phyloP scores from a whole-genome alignment of 2,329 filamentous ascomycete species.

The Metarhizium guizhouense region DNA sequence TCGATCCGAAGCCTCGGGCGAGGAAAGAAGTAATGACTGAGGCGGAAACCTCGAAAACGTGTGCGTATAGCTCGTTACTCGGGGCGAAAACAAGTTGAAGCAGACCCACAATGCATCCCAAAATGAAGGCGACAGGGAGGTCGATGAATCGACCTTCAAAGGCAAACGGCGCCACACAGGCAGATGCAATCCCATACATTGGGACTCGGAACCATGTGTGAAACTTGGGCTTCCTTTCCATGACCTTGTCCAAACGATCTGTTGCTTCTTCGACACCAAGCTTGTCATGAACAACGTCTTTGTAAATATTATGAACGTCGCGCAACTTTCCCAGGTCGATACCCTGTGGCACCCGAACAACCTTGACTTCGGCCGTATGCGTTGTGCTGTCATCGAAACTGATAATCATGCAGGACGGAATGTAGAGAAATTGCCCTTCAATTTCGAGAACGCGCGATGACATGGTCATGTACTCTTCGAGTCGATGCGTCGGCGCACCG shows the following conservation, averaged over 20 bases:
- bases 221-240: constrained; percentile 36
- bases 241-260: constrained; percentile 47
- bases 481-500: constrained; percentile 80
- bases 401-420: constrained; percentile 90
- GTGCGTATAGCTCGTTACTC: constrained; percentile 59
- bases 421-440: constrained; percentile 80
- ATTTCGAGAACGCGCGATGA: constrained; percentile 82
- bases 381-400: constrained; percentile 71
- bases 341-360: constrained; percentile 59
- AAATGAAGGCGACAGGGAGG: constrained; percentile 64
- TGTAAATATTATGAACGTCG: constrained; percentile 70
- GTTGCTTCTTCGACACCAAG: constrained; percentile 64
- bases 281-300: constrained; percentile 72
- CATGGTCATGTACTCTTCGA: constrained; percentile 90
- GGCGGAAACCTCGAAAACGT: constrained; percentile 44
- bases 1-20: constrained; percentile 60
- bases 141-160: constrained; percentile 72
- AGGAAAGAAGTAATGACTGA: constrained; percentile 60
- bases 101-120: constrained; percentile 65
- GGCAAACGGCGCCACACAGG: constrained; percentile 69
- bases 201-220: constrained; percentile 47
- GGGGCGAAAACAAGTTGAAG: constrained; percentile 69
- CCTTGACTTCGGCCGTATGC: constrained; percentile 72
- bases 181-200: constrained; percentile 68
- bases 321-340: constrained; percentile 66